phyloP scores from a whole-genome alignment of 2,329 filamentous ascomycete species.

The Monilinia polystroma region DNA sequence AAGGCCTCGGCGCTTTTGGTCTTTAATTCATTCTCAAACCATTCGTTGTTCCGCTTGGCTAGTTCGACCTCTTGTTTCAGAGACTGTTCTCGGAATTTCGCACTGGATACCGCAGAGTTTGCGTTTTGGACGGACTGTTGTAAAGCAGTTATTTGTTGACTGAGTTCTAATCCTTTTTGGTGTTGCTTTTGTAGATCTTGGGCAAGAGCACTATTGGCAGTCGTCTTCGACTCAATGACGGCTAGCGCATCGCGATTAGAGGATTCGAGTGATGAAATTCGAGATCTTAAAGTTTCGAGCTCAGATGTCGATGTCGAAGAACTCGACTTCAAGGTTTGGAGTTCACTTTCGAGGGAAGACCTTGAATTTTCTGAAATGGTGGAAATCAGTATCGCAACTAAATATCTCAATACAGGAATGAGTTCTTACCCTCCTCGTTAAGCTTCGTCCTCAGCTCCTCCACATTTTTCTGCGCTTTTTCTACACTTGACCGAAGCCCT shows the following conservation, averaged over 20 bases:
- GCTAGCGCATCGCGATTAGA: conserved; percentile 89
- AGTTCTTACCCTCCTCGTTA: conserved; percentile 70
- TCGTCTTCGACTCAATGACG: conserved; percentile 85
- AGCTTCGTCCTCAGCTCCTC: conserved; percentile 79
- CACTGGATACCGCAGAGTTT: conserved; percentile 73
- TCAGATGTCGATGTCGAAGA: conserved; percentile 73
- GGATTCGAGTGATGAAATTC: conserved; percentile 82
- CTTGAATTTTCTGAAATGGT: conserved; percentile 65
- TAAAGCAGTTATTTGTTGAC: conserved; percentile 75
- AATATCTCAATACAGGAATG: neutral
- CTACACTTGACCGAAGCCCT: conserved; percentile 74
- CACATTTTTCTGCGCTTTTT: conserved; percentile 80
- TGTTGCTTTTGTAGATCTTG: conserved; percentile 87
- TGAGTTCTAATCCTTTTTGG: conserved; percentile 79
- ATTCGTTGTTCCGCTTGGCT: conserved; percentile 86
- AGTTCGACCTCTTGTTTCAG: conserved; percentile 88
- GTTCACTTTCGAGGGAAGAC: conserved; percentile 74
- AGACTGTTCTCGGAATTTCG: conserved; percentile 87
- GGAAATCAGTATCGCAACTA: conserved; percentile 20
- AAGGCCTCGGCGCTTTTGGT: conserved; percentile 83
- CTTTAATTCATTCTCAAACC: conserved; percentile 88
- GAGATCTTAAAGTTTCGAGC: conserved; percentile 72
- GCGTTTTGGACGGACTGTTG: conserved; percentile 83
- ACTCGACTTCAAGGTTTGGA: conserved; percentile 74
- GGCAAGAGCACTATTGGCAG: conserved; percentile 79